phyloP scores from a whole-genome alignment of 495 filamentous ascomycete genomes.

The Annulohypoxylon maeteangense region DNA sequence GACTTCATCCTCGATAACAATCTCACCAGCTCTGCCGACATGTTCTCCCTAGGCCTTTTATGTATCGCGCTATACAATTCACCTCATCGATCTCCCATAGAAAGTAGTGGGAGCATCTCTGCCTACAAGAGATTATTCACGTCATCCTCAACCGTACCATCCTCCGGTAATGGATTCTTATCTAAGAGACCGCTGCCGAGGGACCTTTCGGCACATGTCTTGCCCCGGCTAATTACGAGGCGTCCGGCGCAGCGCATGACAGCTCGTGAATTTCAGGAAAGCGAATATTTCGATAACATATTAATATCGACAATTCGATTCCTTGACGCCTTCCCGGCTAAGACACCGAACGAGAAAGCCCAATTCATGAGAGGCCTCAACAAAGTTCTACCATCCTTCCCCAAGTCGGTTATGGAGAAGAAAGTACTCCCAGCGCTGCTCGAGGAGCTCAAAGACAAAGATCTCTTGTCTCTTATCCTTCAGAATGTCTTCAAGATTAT shows the following conservation, averaged over 20 bases:
- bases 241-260: slow-evolving; percentile 86
- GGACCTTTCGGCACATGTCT: slow-evolving; percentile 75
- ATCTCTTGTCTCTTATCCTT: slow-evolving; percentile 81
- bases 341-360: slow-evolving; percentile 89
- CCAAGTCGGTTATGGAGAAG: slow-evolving; percentile 90
- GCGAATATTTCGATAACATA: slow-evolving; percentile 95
- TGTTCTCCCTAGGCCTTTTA: slow-evolving; percentile 91
- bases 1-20: slow-evolving; percentile 92
- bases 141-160: slow-evolving; percentile 79
- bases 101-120: slow-evolving; percentile 78
- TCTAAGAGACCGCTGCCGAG: slow-evolving; percentile 80
- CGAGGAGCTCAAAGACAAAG: slow-evolving; percentile 92
- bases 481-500: slow-evolving; percentile 93
- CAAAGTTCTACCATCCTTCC: slow-evolving; percentile 88
- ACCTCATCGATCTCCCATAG: slow-evolving; percentile 86
- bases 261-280: slow-evolving; percentile 92
- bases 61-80: slow-evolving; percentile 93
- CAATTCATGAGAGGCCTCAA: slow-evolving; percentile 90
- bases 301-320: slow-evolving; percentile 96
- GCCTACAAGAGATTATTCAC: slow-evolving; percentile 84
- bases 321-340: slow-evolving; percentile 87
- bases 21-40: slow-evolving; percentile 80
- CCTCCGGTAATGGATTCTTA: slow-evolving; percentile 82
- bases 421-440: slow-evolving; percentile 88
- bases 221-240: slow-evolving; percentile 86